These are phyloP conservation scores for Arthrobotrys iridis DNA, from an alignment of 2,329 filamentous ascomycete genomes.

Conservation along the genomic window DNA sequence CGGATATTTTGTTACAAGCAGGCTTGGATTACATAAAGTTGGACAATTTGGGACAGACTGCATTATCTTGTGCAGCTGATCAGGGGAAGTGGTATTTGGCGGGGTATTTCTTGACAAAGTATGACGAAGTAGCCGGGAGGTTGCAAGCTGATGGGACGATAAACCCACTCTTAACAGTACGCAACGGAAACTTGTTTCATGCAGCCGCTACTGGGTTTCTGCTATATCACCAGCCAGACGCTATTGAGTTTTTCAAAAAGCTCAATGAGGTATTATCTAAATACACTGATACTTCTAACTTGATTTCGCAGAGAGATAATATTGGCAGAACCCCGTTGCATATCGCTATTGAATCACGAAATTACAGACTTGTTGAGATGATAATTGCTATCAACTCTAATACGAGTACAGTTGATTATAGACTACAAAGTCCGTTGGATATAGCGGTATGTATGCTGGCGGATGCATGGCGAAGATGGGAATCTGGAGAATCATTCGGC, in stretches of 20 bases:
- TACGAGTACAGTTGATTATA: not conserved
- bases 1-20: constrained; percentile 15
- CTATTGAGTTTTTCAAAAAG: not conserved
- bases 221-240: not conserved
- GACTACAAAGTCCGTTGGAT: not conserved
- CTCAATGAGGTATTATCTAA: constrained; percentile 3
- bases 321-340: not conserved
- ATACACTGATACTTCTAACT: constrained; percentile 5
- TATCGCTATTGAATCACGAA: not conserved
- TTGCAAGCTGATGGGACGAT: not conserved
- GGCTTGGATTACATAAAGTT: constrained; percentile 4
- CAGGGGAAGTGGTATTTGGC: not conserved
- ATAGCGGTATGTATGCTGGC: not conserved
- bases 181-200: not conserved
- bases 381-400: constrained; percentile 15
- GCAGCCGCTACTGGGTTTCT: not conserved
- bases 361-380: not conserved
- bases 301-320: not conserved
- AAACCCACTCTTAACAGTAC: not conserved
- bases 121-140: not conserved
- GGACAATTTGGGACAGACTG: not conserved
- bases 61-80: not conserved
- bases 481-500: not conserved
- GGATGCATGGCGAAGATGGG: not conserved
- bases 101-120: constrained; percentile 9